A percentile compares a stretch with the other conserved stretches of the same genome.
These are phyloP conservation scores for Serendipita sp. DNA, from an alignment of 768 basidiomycete genomes.

Conservation along the genomic window DNA sequence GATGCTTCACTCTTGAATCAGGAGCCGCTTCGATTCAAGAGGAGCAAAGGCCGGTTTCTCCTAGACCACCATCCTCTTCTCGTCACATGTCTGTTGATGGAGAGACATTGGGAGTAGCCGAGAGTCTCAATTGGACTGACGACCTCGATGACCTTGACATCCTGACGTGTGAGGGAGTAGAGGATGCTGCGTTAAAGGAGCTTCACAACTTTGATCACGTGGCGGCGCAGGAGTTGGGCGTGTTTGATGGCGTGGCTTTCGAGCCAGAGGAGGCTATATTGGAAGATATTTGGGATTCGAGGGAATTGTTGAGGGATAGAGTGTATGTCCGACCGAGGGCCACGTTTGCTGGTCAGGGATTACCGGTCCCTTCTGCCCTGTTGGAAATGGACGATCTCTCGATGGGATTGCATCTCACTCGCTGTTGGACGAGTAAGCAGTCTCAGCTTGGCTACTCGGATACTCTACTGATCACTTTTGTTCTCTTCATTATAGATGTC, in stretches of 20 bases:
- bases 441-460: not conserved
- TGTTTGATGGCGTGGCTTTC: not conserved
- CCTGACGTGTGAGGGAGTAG: not conserved
- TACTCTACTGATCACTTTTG: not conserved
- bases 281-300: not conserved
- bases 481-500: not conserved
- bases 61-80: too few species aligned
- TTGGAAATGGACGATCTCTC: not conserved
- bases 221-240: not conserved
- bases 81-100: too few species aligned
- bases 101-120: not conserved
- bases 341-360: conserved; percentile 19
- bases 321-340: conserved; percentile 1
- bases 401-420: not conserved
- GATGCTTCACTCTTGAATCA: not conserved
- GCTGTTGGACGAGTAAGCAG: not conserved
- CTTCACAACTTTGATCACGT: not conserved
- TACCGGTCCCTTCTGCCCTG: conserved; percentile 17
- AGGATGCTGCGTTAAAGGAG: not conserved
- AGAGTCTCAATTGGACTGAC: not conserved
- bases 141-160: not conserved
- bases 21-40: not conserved
- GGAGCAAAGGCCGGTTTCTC: too few species aligned
- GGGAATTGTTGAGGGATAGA: not conserved
- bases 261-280: not conserved